Evolutionary conservation across 768 basidiomycete species (phyloP).

Genomic region (Agrocybe chaxingu): DNA sequence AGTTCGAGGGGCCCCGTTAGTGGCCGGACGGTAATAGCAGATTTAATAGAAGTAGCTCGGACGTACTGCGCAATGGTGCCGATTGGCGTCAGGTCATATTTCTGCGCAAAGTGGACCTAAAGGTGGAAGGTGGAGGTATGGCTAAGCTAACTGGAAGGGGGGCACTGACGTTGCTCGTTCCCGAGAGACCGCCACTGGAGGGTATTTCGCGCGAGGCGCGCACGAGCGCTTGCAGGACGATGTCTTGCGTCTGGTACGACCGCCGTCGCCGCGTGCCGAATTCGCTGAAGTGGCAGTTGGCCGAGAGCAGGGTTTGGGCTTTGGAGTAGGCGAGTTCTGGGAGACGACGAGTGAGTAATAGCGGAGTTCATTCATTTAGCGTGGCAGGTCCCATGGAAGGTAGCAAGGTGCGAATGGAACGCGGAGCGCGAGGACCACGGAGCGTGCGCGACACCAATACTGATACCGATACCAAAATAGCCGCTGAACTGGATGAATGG

Average conservation of each 20-base stretch:
- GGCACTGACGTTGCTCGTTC: conserved; percentile 83
- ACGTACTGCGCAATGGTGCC: conserved; percentile 88
- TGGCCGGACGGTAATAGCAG: background rate
- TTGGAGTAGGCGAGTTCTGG: conserved; percentile 75
- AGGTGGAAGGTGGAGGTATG: background rate
- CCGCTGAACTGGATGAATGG: background rate
- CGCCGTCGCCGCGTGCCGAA: conserved; percentile 85
- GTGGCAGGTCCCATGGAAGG: background rate
- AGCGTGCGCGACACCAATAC: too few relatives aligned
- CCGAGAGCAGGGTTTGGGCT: conserved; percentile 56
- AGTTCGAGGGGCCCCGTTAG: background rate
- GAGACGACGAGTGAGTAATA: too few relatives aligned
- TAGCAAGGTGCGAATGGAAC: background rate
- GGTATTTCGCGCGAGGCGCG: conserved; percentile 53
- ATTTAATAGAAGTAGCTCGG: background rate
- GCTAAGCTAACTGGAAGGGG: background rate
- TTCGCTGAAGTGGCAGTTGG: conserved; percentile 74
- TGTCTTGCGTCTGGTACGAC: conserved; percentile 70
- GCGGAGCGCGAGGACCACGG: background rate
- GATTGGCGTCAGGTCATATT: conserved; percentile 59
- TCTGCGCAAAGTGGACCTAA: conserved; percentile 83
- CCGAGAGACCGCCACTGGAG: conserved; percentile 57
- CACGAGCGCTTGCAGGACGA: conserved; percentile 67
- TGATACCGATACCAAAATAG: too few relatives aligned
- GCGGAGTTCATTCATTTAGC: too few relatives aligned